A percentile compares a stretch with the other conserved stretches of the same genome.
Conservation (phyloP, 306 rosid species). For the Vigna mungo region DNA sequence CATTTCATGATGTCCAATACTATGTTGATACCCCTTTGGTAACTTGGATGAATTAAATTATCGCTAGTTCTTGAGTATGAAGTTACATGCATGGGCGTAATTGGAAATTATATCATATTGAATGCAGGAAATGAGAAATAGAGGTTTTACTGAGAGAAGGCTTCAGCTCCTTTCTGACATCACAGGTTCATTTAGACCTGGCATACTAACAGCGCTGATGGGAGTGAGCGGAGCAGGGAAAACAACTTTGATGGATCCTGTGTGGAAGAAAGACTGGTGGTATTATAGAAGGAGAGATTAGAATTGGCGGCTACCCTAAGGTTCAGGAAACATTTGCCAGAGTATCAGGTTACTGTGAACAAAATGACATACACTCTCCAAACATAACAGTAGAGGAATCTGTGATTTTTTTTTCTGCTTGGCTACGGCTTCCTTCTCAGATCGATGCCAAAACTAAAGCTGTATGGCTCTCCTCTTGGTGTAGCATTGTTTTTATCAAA, state of each 20-base stretch:
- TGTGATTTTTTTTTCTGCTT: conserved; percentile 61
- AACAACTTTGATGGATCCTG: conserved; percentile 77
- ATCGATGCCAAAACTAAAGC: conserved; percentile 60
- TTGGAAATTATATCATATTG: conserved; percentile 9
- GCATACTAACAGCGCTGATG: conserved; percentile 70
- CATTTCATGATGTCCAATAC: conserved; percentile 52
- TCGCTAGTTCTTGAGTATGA: conserved; percentile 2
- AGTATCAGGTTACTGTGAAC: conserved; percentile 74
- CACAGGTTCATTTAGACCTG: conserved; percentile 68
- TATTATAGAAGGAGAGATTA: conserved; percentile 61
- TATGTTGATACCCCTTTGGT: conserved; percentile 51
- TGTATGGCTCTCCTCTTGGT: conserved; percentile 47
- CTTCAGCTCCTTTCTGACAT: conserved; percentile 71
- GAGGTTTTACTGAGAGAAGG: conserved; percentile 55
- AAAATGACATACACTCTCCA: conserved; percentile 71
- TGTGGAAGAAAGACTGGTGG: conserved; percentile 73
- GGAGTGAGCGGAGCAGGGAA: conserved; percentile 83
- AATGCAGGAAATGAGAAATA: conserved; percentile 71
- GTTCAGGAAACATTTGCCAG: conserved; percentile 72
- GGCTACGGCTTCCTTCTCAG: conserved; percentile 63
- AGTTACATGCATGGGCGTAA: not conserved
- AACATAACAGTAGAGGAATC: conserved; percentile 69
- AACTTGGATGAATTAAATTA: conserved; percentile 20
- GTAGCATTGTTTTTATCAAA: no score
- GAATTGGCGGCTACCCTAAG: conserved; percentile 65